Evolutionary conservation across 2,329 filamentous ascomycete genomes (phyloP).

Genomic region (Trichoderma atrobrunneum): DNA sequence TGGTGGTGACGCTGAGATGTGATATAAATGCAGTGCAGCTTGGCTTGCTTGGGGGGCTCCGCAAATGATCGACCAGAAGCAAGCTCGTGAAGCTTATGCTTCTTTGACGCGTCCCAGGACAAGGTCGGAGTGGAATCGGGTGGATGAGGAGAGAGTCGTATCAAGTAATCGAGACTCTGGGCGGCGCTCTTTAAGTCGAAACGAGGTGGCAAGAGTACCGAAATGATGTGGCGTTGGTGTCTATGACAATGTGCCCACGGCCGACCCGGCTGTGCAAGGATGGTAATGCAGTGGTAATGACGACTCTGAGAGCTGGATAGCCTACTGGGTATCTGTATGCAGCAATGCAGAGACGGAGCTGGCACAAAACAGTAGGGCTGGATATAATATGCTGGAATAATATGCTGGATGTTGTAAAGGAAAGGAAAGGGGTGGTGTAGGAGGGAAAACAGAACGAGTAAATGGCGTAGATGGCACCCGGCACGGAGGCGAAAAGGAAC

Average conservation of each 20-base stretch:
- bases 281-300: neutral
- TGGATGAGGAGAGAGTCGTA: neutral
- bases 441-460: neutral
- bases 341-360: neutral
- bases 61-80: neutral
- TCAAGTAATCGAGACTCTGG: neutral
- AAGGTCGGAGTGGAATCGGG: neutral
- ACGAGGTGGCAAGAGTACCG: constrained; percentile 18
- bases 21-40: neutral
- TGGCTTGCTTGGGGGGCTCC: neutral
- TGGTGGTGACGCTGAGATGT: neutral
- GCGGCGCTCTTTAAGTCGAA: neutral
- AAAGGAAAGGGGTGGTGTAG: neutral
- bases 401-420: neutral
- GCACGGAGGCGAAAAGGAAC: constrained; percentile 1
- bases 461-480: neutral
- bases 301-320: neutral
- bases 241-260: neutral
- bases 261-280: neutral
- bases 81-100: neutral
- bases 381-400: neutral
- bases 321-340: neutral
- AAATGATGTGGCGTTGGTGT: constrained; percentile 18
- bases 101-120: neutral
- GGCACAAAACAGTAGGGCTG: neutral